Evolutionary conservation across 495 filamentous ascomycete genomes (phyloP), one percentile per base, ranked within the genome.

Genomic region (Hypomontagnella monticulosa): DNA sequence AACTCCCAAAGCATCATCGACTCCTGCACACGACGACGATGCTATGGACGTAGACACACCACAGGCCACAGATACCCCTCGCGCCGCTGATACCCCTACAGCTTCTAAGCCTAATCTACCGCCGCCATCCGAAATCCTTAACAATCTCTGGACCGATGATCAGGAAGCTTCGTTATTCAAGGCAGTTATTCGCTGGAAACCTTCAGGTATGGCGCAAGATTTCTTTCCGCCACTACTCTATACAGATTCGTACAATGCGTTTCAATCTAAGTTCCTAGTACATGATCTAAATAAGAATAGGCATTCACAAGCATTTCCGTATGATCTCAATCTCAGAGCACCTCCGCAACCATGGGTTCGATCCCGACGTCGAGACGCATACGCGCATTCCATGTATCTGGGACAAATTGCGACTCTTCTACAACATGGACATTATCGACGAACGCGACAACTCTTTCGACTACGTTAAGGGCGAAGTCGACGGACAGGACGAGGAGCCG

Each of bases 221-320:
- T 20, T 23, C 18, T 4, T 16, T 37, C 7, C 16, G 2, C 10
- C 19, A 9, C n/a, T 27, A 44, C 20, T 32, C 11, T 14, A 12
- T 16, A 49, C 12, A 41, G 20, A 6, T n/a, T 15, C 23, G 15
- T 1, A 41, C 23, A 27, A 27, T 6, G 23, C 6, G 23, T 54
- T 27, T 40, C 36, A 33, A 48, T 34, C 33, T 20, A 11, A 34
- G 7, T 7, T 34, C 33, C 18, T 7, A 34, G 7, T 7, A n/a
- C 32, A 8, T 49, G 14, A 46, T 18, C 37, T 50, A 32, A 23
- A 15, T 46, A 16, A 11, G 12, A 58, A 15, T 57, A 97, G 94
- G 94, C 48, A 89, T 99, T 81, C 94, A 99, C 80, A 98, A 96
- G 76, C 93, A 98, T 78, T 98, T 99, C 74, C 91, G 92, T 18